Evolutionary conservation across 192 early-diverging fungal genomes (phyloP), one percentile per base, ranked within the genome.

Genomic region (Coemansia sp.): DNA sequence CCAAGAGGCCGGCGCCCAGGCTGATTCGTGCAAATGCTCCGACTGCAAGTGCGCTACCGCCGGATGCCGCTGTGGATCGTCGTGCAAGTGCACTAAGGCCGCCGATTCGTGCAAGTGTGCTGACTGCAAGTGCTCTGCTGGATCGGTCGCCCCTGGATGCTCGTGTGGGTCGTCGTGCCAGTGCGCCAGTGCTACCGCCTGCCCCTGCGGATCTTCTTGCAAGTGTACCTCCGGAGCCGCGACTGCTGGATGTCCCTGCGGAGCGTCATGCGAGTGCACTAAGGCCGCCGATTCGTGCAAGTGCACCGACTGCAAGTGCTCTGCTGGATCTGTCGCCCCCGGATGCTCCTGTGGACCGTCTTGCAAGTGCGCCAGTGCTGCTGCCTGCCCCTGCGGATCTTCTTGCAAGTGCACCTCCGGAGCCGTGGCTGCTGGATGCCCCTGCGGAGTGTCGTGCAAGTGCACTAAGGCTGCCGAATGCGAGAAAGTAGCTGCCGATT

Each of bases 271-370:
- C 5, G 42, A 56, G 6, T 72, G 69, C 75, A 72, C 69, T 59
- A 60, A 62, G 39, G 62, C 43, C 1, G 50, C 59, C 11, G 70
- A 21, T n/a, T 36, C 34, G 6, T 79, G 71, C 72, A 66, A 45
- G 31, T 71, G 77, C 63, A 4, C 31, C 37, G 41, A 65, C 14
- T 73, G 72, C 66, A 64, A 73, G 36, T 78, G 76, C 45, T 28
- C 36, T 10, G 56, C 39, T 21, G 18, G 59, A 42, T n/a, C 58
- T 28, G 23, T 10, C 34, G 42, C 56, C 41, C 59, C 42, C 12
- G 37, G 47, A 1, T 66, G 65, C 56, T 28, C 39, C 3, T 66
- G 65, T 43, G 69, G 61, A 28, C 39, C 55, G 9, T 12, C 58
- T 42, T 79, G 77, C 71, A 37, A 67, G 18, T 66, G 68, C 58